Base-by-base conservation (phyloP, 805 yeast genomes). In the Nakazawaea molendinolei region DNA sequence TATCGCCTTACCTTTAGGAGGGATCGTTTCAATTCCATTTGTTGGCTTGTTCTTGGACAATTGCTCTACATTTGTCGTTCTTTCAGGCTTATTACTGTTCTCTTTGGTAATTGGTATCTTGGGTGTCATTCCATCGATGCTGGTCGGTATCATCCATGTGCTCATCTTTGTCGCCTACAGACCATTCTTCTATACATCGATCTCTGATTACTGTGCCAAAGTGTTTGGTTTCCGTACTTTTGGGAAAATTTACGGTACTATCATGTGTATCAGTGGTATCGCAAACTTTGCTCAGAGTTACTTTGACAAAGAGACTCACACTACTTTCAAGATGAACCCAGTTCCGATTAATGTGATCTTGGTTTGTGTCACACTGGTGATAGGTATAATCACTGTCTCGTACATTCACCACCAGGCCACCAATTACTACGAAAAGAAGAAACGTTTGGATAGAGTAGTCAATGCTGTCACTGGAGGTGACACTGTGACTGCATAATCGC, bases 171-270 rank as follows among this genome's bases (percentile, higher is more conserved):
- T 71, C 24, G 63, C 61, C 24, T 73, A 67, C 57, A 62, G 79
- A 51, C 79, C 79, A 24, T 71, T 73, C 45, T 73, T 71, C 53
- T 73, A 73, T 49, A 72, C 79, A n/a, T 61, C 75, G 2, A 58
- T 73, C 25, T 66, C 74, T 3, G 79, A 73, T 49, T 69, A 63
- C 48, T 73, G 79, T 48, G 77, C 82, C 19, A 78, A 77, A 51
- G 77, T 71, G 32, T 77, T 75, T 51, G 81, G 82, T 1, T 67
- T 70, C 44, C 77, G 73, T 47, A 71, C 79, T 8, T 71, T 74
- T 50, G 79, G 82, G 26, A 69, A 76, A 1, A 67, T 74, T 20
- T 74, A 74, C 46, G 79, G 79, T n/a, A 54, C 73, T 14, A 69
- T 72, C 22, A 70, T 72, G 56, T 67, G 75, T 29, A 56, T 69